These are phyloP conservation scores for Candida gigantensis DNA, from an alignment of 1,139 yeast genomes.

Conservation along the genomic window DNA sequence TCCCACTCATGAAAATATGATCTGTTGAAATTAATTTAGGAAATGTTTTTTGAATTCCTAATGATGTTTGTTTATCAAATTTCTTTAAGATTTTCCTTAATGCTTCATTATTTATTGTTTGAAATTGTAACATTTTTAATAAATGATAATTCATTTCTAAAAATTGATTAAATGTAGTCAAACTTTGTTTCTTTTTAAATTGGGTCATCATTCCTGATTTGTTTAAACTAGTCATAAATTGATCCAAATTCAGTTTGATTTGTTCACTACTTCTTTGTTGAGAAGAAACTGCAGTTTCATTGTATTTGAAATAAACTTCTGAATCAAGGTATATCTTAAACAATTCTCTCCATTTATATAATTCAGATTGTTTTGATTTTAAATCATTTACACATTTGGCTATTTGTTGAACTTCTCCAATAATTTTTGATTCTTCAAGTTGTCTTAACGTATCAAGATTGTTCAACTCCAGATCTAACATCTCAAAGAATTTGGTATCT, in stretches of 20 bases:
- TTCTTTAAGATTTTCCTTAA: constrained; percentile 68
- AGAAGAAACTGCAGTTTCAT: constrained; percentile 42
- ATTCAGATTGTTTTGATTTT: constrained; percentile 46
- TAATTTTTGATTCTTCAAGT: constrained; percentile 47
- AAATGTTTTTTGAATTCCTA: constrained; percentile 49
- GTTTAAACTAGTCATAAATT: constrained; percentile 47
- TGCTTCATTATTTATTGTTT: constrained; percentile 63
- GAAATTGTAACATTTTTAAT: constrained; percentile 60
- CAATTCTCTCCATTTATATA: constrained; percentile 72
- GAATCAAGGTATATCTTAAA: constrained; percentile 66
- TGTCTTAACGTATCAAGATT: constrained; percentile 48
- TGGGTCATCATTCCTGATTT: constrained; percentile 39
- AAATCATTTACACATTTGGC: constrained; percentile 25
- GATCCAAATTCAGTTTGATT: constrained; percentile 39
- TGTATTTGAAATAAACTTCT: constrained; percentile 62
- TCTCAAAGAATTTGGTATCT: constrained; percentile 55
- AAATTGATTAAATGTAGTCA: constrained; percentile 51
- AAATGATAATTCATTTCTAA: constrained; percentile 54
- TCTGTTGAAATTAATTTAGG: constrained; percentile 48
- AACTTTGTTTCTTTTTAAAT: constrained; percentile 52
- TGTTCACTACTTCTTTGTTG: constrained; percentile 42
- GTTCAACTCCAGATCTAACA: constrained; percentile 58
- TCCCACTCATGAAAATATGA: constrained; percentile 47
- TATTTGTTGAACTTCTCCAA: constrained; percentile 44
- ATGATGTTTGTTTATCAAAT: constrained; percentile 69